A percentile compares a stretch with the other conserved stretches of the same genome.
phyloP scores from a whole-genome alignment of 768 basidiomycete species.

The Tricholoma sp. region DNA sequence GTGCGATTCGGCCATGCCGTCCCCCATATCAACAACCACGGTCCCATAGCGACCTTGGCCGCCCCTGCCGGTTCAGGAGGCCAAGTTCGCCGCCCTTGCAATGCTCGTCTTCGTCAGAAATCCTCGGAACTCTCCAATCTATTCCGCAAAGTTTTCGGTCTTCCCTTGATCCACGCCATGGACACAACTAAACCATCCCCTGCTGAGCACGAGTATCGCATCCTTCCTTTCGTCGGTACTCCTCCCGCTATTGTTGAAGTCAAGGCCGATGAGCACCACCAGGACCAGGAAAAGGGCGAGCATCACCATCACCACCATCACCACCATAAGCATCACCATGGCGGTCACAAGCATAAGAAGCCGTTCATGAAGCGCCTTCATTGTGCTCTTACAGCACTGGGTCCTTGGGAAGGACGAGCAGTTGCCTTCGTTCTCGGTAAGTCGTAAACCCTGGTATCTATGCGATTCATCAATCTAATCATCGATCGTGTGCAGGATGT shows the following conservation, averaged over 20 bases:
- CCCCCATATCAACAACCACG: slow-evolving; percentile 23
- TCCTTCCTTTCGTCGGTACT: slow-evolving; percentile 29
- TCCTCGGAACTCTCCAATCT: slow-evolving; percentile 46
- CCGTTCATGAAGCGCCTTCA: slow-evolving; percentile 60
- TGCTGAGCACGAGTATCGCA: slow-evolving; percentile 23
- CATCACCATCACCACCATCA: slow-evolving; percentile 17
- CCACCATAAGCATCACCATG: slow-evolving; percentile 16
- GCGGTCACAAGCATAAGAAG: slow-evolving; percentile 21
- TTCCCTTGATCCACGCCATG: slow-evolving; percentile 38
- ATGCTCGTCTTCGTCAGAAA: slow-evolving; percentile 40
- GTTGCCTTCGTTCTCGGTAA: slow-evolving; percentile 78
- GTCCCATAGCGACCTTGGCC: slow-evolving; percentile 17
- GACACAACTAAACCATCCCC: neutral
- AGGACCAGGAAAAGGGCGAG: too few relatives aligned
- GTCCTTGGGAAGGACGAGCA: slow-evolving; percentile 78
- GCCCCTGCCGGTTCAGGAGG: slow-evolving; percentile 5
- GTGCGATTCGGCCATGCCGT: slow-evolving; percentile 35
- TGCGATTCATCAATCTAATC: too few relatives aligned
- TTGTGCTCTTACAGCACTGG: slow-evolving; percentile 60
- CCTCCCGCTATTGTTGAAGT: slow-evolving; percentile 15
- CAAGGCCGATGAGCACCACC: neutral
- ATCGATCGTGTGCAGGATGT: slow-evolving; percentile 46
- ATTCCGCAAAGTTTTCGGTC: slow-evolving; percentile 51
- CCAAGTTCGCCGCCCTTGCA: slow-evolving; percentile 19
- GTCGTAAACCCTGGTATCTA: too few relatives aligned